These are phyloP conservation scores for Camellia japonica DNA, from an alignment of 148 eudicot genomes.

Conservation along the genomic window DNA sequence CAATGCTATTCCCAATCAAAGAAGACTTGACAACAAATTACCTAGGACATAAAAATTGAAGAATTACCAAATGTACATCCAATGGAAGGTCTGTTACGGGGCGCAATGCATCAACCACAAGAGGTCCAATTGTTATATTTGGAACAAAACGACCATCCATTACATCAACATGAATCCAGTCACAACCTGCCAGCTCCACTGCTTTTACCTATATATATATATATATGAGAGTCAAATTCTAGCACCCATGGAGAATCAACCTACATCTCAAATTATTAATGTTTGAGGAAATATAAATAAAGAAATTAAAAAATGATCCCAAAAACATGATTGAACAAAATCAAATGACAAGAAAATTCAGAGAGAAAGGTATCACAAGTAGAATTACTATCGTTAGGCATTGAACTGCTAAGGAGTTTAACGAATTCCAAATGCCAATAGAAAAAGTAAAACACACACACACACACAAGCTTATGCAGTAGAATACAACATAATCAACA, in stretches of 20 bases:
- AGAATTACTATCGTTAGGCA: not conserved
- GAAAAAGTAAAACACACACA: not conserved
- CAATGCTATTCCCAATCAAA: constrained; percentile 19
- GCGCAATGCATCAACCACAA: constrained; percentile 90
- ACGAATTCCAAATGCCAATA: not conserved
- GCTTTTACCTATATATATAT: constrained; percentile 70
- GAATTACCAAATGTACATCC: constrained; percentile 91
- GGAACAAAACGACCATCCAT: constrained; percentile 99
- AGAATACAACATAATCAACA: too few relatives aligned
- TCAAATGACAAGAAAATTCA: not conserved
- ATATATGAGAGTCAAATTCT: constrained; percentile 18
- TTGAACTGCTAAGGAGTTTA: not conserved
- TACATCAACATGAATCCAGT: constrained; percentile 99
- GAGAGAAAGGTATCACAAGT: not conserved
- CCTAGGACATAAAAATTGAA: constrained; percentile 11
- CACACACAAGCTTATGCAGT: not conserved
- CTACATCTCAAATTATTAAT: constrained; percentile 12
- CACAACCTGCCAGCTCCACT: constrained; percentile 96
- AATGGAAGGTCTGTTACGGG: constrained; percentile 97
- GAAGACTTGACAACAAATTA: not conserved
- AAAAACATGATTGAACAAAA: not conserved
- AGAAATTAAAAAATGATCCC: not conserved
- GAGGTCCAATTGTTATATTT: constrained; percentile 96
- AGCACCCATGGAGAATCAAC: constrained; percentile 4
- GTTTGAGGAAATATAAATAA: not conserved